phyloP scores from a whole-genome alignment of 73 alveolate species.

The Tetrahymena malaccensis region DNA sequence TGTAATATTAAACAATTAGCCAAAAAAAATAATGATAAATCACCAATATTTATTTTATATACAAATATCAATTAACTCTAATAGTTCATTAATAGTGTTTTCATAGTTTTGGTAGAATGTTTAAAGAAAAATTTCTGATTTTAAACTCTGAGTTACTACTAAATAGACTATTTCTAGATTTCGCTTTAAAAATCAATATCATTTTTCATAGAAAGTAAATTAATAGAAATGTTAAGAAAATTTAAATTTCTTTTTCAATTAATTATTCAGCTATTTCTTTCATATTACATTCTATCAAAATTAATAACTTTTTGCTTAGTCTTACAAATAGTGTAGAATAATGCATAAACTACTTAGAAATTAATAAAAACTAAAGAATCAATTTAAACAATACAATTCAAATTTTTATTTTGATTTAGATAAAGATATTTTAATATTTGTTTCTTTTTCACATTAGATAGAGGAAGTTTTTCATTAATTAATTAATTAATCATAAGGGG shows the following conservation, averaged over 20 bases:
- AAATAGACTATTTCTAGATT: too few relatives aligned
- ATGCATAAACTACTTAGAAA: too few relatives aligned
- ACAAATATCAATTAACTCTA: too few relatives aligned
- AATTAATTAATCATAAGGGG: neutral
- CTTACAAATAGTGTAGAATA: too few relatives aligned
- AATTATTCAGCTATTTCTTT: neutral
- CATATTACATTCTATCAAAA: neutral
- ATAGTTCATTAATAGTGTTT: neutral
- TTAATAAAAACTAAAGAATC: too few relatives aligned
- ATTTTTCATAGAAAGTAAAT: neutral
- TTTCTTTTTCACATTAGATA: too few relatives aligned
- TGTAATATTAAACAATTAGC: neutral
- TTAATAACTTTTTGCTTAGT: neutral
- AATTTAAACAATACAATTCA: too few relatives aligned
- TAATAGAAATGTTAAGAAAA: neutral
- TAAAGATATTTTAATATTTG: too few relatives aligned
- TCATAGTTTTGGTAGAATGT: neutral
- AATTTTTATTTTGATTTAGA: too few relatives aligned
- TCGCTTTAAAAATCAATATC: too few relatives aligned
- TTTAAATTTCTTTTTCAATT: neutral
- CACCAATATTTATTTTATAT: too few relatives aligned
- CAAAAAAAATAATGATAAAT: neutral
- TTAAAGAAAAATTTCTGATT: neutral
- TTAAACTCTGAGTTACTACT: neutral
- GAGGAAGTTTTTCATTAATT: neutral